phyloP scores from a whole-genome alignment of 108 stramenopile genomes.

The Thalassiosira profunda region DNA sequence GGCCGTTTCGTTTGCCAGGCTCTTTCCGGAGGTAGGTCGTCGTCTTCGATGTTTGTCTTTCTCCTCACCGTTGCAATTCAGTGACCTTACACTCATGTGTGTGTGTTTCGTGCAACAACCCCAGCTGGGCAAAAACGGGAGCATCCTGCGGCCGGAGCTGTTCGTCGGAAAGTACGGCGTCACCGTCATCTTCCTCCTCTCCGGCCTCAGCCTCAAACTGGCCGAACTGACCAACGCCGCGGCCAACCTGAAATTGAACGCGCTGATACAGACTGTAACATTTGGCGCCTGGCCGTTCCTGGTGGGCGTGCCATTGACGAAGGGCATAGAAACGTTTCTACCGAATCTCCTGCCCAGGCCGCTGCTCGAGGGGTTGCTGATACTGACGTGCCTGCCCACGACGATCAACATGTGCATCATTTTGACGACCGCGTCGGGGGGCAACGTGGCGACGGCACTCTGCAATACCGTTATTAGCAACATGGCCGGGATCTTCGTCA shows the following conservation, averaged over 20 bases:
- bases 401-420: constrained; percentile 96
- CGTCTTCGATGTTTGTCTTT: background rate
- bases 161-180: constrained; percentile 90
- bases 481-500: constrained; percentile 88
- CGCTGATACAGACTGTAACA: constrained; percentile 62
- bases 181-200: constrained; percentile 85
- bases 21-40: constrained; percentile 61
- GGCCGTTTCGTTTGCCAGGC: constrained; percentile 67
- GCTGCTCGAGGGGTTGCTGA: constrained; percentile 77
- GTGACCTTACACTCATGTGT: too few relatives aligned
- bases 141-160: constrained; percentile 78
- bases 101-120: too few relatives aligned
- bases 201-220: constrained; percentile 79
- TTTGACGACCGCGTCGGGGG: constrained; percentile 79
- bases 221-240: constrained; percentile 72
- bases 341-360: constrained; percentile 61
- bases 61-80: background rate
- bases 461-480: constrained; percentile 94
- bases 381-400: constrained; percentile 88
- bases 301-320: constrained; percentile 74
- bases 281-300: constrained; percentile 85
- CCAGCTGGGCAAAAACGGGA: constrained; percentile 74
- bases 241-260: constrained; percentile 81
- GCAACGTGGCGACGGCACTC: constrained; percentile 87
- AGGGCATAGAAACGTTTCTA: constrained; percentile 32